Conservation (phyloP, 2,329 filamentous ascomycete species). For the Apiospora koreana region DNA sequence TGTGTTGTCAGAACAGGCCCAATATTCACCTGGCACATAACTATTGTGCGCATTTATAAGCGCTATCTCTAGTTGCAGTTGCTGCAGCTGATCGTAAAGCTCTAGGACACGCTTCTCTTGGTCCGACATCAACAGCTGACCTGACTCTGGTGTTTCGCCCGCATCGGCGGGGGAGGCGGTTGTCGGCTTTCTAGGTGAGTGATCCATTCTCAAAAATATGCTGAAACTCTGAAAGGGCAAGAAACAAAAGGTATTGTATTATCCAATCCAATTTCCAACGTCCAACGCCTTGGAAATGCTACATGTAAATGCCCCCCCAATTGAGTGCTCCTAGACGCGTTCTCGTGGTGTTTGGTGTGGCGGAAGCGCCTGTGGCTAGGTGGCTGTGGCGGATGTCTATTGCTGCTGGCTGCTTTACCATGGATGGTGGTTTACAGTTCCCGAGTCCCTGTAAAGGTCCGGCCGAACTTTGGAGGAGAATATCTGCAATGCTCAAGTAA, state of each 20-base stretch:
- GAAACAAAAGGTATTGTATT: neutral
- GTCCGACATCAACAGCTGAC: constrained; percentile 59
- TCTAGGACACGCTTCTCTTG: constrained; percentile 67
- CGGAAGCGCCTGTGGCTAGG: constrained; percentile 17
- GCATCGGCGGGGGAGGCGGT: neutral
- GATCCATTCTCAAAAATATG: neutral
- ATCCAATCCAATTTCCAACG: neutral
- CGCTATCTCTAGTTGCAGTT: constrained; percentile 71
- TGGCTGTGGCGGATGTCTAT: neutral
- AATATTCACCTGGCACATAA: constrained; percentile 35
- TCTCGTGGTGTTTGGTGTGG: neutral
- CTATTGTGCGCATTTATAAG: constrained; percentile 57
- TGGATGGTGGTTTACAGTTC: neutral
- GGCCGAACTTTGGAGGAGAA: neutral
- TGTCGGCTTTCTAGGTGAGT: neutral
- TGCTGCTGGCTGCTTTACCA: neutral
- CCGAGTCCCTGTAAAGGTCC: neutral
- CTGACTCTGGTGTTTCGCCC: constrained; percentile 29
- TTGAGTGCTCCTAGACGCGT: neutral
- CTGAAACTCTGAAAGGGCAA: neutral
- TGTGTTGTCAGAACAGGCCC: constrained; percentile 2
- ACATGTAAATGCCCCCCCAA: neutral
- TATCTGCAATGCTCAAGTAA: neutral
- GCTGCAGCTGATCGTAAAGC: constrained; percentile 71
- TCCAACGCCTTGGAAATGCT: neutral